These are phyloP conservation scores for Schwanniomyces yamadae DNA, from an alignment of 805 yeast species.

Conservation along the genomic window DNA sequence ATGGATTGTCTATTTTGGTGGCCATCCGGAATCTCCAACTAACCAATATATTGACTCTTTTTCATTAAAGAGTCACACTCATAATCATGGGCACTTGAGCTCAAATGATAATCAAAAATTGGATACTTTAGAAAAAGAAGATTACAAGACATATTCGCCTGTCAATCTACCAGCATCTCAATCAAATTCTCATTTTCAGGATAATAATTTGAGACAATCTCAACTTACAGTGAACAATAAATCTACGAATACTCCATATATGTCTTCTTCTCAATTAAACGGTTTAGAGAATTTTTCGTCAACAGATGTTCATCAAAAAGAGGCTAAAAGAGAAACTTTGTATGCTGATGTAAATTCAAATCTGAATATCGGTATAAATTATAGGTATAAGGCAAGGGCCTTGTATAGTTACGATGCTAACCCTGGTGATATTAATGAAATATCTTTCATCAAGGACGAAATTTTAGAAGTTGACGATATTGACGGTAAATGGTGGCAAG, in stretches of 20 bases:
- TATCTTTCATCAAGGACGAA: conserved; percentile 88
- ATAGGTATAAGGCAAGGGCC: conserved; percentile 84
- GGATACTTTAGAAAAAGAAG: conserved; percentile 18
- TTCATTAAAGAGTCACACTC: conserved; percentile 50
- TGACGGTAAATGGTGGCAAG: conserved; percentile 99
- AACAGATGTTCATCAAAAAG: conserved; percentile 30
- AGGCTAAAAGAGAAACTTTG: conserved; percentile 23
- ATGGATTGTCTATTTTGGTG: conserved; percentile 89
- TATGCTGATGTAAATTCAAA: conserved; percentile 19
- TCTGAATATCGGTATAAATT: conserved; percentile 39
- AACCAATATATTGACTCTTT: conserved; percentile 84
- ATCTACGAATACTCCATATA: conserved; percentile 31
- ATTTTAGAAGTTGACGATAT: conserved; percentile 88
- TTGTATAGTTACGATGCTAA: conserved; percentile 85
- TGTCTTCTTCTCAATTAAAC: conserved; percentile 56
- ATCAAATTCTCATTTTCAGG: conserved; percentile 23
- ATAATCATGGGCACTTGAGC: conserved; percentile 35
- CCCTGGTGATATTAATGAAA: conserved; percentile 89
- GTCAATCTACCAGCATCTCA: conserved; percentile 10
- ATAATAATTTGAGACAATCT: conserved; percentile 34
- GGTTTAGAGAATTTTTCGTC: conserved; percentile 58
- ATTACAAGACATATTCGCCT: conserved; percentile 23
- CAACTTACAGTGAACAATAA: conserved; percentile 32
- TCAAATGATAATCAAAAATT: conserved; percentile 14
- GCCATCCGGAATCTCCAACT: conserved; percentile 84